Evolutionary conservation across 345 rosid genomes (phyloP).

Genomic region (Brassica cretica): DNA sequence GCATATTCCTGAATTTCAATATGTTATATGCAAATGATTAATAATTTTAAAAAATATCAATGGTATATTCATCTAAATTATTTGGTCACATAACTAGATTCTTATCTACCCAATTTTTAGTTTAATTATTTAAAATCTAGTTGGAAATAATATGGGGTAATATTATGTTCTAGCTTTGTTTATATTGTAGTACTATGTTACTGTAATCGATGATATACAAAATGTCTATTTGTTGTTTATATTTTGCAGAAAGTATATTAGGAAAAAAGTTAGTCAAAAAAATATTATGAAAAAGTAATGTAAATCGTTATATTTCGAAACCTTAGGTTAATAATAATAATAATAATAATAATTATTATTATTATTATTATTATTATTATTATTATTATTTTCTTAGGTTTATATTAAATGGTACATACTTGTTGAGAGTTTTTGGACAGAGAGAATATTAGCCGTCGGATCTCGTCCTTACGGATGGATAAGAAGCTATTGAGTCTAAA

Average conservation of each 20-base stretch:
- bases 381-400: no score
- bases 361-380: no score
- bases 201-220: not conserved
- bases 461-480: slow-evolving; percentile 43
- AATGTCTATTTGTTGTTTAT: not conserved
- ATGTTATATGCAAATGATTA: not conserved
- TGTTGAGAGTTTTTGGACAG: slow-evolving; percentile 23
- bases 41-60: no score
- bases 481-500: slow-evolving; percentile 40
- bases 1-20: slow-evolving; percentile 23
- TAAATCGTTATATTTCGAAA: not conserved
- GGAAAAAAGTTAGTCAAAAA: no score
- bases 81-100: no score
- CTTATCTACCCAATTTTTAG: no score
- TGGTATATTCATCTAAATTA: no score
- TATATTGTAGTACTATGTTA: not conserved
- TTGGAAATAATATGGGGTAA: no score
- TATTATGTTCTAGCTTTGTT: no score
- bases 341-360: no score
- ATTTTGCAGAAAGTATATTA: not conserved
- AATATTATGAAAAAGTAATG: not conserved
- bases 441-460: slow-evolving; percentile 27
- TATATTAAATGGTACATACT: not conserved
- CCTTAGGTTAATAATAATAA: not conserved
- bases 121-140: no score